Conservation (phyloP, 2,329 filamentous ascomycete species). For the Diplodia sapinea region DNA sequence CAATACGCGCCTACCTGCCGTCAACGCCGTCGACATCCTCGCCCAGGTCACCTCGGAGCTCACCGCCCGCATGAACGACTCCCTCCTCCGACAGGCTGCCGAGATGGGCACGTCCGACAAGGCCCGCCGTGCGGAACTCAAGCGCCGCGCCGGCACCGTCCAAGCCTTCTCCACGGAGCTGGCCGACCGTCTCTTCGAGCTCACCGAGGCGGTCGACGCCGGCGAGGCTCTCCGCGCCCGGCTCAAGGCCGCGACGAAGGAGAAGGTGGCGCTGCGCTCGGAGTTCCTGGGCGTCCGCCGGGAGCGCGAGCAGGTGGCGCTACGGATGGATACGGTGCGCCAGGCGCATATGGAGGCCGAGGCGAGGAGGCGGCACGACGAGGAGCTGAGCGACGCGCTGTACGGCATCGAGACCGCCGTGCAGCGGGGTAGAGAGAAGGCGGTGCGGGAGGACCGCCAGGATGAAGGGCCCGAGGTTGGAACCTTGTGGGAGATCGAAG, state of each 20-base stretch:
- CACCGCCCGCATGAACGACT: constrained; percentile 53
- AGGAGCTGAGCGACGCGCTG: constrained; percentile 41
- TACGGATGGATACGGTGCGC: constrained; percentile 57
- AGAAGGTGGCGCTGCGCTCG: constrained; percentile 53
- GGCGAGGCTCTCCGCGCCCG: constrained; percentile 55
- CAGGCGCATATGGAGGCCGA: constrained; percentile 39
- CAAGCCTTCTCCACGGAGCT: constrained; percentile 56
- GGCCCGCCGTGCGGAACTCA: constrained; percentile 49
- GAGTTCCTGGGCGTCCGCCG: constrained; percentile 56
- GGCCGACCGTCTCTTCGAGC: constrained; percentile 56
- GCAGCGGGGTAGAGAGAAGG: constrained; percentile 42
- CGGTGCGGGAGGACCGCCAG: constrained; percentile 40
- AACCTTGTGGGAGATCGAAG: constrained; percentile 33
- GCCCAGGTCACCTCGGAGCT: constrained; percentile 58
- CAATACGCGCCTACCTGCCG: constrained; percentile 41
- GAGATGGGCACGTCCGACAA: constrained; percentile 47
- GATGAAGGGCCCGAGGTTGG: constrained; percentile 43
- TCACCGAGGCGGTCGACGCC: constrained; percentile 60
- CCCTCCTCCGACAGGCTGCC: constrained; percentile 48
- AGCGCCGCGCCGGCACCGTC: constrained; percentile 55
- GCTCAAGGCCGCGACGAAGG: constrained; percentile 53
- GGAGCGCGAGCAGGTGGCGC: constrained; percentile 55
- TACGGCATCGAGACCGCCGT: constrained; percentile 48
- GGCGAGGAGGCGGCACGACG: constrained; percentile 37
- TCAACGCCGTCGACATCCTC: constrained; percentile 60